Conservation (phyloP, 2,329 filamentous ascomycete species). For the Trichoderma endophyticum region DNA sequence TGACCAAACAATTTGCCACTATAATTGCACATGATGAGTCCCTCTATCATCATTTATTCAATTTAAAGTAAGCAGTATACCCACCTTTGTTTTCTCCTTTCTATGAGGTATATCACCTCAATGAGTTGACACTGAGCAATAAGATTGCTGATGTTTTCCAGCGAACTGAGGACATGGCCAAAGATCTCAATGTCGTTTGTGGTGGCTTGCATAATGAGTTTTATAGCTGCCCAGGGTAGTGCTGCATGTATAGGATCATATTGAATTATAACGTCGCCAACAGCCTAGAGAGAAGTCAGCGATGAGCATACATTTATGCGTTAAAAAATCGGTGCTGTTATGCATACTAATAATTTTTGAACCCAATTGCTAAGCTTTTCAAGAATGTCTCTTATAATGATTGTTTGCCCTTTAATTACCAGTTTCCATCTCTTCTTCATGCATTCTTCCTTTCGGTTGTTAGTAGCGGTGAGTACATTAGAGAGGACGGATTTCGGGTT, state of each 20-base stretch:
- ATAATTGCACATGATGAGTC: background rate
- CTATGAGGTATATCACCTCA: background rate
- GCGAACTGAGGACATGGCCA: slow-evolving; percentile 1
- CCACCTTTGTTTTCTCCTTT: background rate
- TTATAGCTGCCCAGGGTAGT: slow-evolving; percentile 21
- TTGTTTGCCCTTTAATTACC: background rate
- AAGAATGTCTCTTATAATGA: background rate
- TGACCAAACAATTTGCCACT: background rate
- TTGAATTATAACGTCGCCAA: slow-evolving; percentile 16
- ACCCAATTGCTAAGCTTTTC: slow-evolving; percentile 2
- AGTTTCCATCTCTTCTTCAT: slow-evolving; percentile 3
- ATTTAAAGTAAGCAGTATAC: background rate
- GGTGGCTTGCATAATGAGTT: background rate
- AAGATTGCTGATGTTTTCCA: slow-evolving; percentile 4
- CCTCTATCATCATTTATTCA: background rate
- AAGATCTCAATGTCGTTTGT: background rate
- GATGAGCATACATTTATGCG: background rate
- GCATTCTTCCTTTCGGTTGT: slow-evolving; percentile 2
- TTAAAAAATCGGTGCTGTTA: background rate
- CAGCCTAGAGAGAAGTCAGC: background rate
- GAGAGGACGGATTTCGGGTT: background rate
- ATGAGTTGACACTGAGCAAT: background rate
- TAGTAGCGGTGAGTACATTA: background rate
- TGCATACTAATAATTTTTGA: background rate
- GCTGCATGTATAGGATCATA: slow-evolving; percentile 17